phyloP scores from a whole-genome alignment of 441 rosid species.

The Cnidoscolus chayamansa region DNA sequence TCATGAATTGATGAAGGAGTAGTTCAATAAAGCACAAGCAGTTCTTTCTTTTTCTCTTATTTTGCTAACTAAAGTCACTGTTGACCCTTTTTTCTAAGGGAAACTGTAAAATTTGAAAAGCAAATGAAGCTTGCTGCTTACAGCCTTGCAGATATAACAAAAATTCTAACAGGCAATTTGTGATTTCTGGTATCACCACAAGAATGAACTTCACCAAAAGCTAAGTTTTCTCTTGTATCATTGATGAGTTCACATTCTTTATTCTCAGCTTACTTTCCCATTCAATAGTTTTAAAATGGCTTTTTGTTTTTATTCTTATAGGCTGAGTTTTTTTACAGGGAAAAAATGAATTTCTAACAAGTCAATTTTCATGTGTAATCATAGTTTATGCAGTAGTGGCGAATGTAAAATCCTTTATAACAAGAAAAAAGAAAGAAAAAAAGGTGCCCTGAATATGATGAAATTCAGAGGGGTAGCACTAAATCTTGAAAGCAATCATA shows the following conservation, averaged over 20 bases:
- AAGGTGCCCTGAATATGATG: neutral
- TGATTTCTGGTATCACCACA: neutral
- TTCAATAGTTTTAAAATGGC: neutral
- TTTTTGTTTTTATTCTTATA: neutral
- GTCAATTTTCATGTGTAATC: neutral
- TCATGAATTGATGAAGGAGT: neutral
- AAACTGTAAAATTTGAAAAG: neutral
- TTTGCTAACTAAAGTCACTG: too few species aligned
- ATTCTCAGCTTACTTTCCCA: too few species aligned
- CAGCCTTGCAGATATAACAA: neutral
- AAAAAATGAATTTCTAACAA: neutral
- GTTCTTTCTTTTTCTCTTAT: neutral
- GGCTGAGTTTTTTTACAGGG: neutral
- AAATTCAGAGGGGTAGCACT: neutral
- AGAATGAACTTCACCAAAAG: neutral
- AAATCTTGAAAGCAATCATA: conserved; percentile 19
- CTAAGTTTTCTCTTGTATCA: neutral
- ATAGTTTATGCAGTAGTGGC: neutral
- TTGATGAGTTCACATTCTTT: neutral
- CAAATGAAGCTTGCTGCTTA: neutral
- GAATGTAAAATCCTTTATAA: neutral
- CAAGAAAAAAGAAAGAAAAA: neutral
- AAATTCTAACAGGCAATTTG: neutral
- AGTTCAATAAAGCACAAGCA: neutral
- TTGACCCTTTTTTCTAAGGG: neutral